Evolutionary conservation across 345 rosid species (phyloP), one percentile per base, ranked within the genome.

Genomic region (Alliaria petiolata): DNA sequence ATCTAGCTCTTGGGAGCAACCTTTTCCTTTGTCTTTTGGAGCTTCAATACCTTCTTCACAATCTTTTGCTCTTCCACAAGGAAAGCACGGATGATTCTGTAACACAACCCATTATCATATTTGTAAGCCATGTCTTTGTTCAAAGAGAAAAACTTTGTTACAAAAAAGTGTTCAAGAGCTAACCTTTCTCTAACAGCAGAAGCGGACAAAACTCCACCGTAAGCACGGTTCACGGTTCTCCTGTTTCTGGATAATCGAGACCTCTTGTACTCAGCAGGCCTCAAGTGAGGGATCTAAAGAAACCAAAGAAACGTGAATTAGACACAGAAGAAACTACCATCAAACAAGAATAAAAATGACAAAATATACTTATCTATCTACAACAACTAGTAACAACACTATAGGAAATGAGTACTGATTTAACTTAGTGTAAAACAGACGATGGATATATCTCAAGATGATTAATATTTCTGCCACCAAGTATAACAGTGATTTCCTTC

Each of bases 101-200:
- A 71, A 10, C 8, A 56, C 28, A 56, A 10, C 39, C n/a, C n/a
- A n/a, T n/a, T n/a, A n/a, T n/a, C n/a, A 42, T 14, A 39, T 30
- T 3, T 10, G 13, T 4, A 12, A 5, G 30, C 1, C 10, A n/a
- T 8, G 25, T 14, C 12, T 4, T 7, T n/a, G n/a, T 4, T 22
- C 1, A 66, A 2, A 7, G 3, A 40, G 7, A 3, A 13, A 10
- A 7, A 55, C 25, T 20, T 0, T 2, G 9, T 1, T 8, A 33
- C 16, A 20, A 12, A 47, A 30, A 4, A 1, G 1, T 33, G 49
- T n/a, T 42, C 12, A 40, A 52, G 17, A 31, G 64, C 80, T 15
- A 71, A 91, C 97, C 97, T 89, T 74, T 89, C 97, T 53, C 97
- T 81, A 28, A 89, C 95, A 80, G 97, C 97, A 80, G 83, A 76